A percentile compares a stretch with the other conserved stretches of the same genome.
Conservation (phyloP, 352 stramenopile species). For the Globisporangium paddicum region DNA sequence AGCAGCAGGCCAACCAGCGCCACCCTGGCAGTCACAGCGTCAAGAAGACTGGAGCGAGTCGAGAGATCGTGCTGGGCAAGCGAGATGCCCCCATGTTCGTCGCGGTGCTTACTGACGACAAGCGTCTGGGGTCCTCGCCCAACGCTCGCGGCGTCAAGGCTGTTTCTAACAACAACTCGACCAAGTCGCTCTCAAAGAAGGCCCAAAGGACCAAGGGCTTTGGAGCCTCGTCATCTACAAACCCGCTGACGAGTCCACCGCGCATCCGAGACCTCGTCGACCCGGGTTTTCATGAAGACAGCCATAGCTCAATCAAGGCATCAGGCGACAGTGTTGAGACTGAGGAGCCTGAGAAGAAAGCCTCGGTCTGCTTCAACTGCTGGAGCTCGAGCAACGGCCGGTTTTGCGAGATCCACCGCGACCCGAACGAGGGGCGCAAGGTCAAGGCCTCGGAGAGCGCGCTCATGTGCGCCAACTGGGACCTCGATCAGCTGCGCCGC, state of each 20-base stretch:
- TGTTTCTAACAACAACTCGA: background rate
- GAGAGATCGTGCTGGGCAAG: conserved; percentile 64
- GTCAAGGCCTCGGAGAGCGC: conserved; percentile 60
- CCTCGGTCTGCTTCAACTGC: conserved; percentile 89
- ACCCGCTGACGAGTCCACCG: conserved; percentile 25
- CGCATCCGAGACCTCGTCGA: conserved; percentile 77
- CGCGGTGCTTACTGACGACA: conserved; percentile 37
- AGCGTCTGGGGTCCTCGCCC: background rate
- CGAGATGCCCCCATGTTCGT: conserved; percentile 57
- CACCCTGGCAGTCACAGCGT: conserved; percentile 10
- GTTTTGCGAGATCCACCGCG: conserved; percentile 62
- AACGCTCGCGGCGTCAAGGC: background rate
- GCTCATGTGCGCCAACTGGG: conserved; percentile 92
- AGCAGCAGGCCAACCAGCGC: background rate
- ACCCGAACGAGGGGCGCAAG: conserved; percentile 43
- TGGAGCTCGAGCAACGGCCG: conserved; percentile 89
- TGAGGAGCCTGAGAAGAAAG: background rate
- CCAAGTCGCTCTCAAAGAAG: conserved; percentile 17
- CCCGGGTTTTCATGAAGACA: conserved; percentile 56
- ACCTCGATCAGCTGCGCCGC: conserved; percentile 80
- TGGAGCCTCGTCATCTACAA: background rate
- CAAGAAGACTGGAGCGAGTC: conserved; percentile 11
- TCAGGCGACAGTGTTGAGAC: background rate
- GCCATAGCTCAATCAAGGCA: background rate
- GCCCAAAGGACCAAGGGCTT: conserved; percentile 11